Evolutionary conservation across 306 rosid species (phyloP), one percentile per base, ranked within the genome.

Genomic region (Prunus kanzakura): DNA sequence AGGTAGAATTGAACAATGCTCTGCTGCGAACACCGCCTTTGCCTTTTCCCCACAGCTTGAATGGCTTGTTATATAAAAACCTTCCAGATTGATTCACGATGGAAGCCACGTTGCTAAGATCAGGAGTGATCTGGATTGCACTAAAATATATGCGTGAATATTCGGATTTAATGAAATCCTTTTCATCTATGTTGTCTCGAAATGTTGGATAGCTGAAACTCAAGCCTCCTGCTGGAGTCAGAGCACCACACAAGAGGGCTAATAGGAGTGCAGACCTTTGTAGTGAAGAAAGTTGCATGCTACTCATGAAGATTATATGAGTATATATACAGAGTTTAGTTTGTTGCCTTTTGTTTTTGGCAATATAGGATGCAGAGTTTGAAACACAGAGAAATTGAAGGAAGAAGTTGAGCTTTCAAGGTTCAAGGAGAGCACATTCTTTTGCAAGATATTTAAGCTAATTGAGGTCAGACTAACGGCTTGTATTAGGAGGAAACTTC

Each of bases 61-160:
- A 66, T 3, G 52, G 75, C n/a, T 80, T 0, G 1, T 57, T 23
- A 72, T 58, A 69, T 22, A 83, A 49, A 18, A 64, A 73, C 71
- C 83, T 55, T 51, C 82, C 82, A 18, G 85, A 75, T 32, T 55
- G 20, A 25, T 86, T 78, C 18, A 19, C n/a, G 54, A 86, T 23
- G 1, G 43, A 25, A 7, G 10, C 2, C 2, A 0, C 2, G 1
- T 7, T 12, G 54, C 57, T 35, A 45, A 56, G 47, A 73, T 86
- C 87, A 46, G 68, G 69, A 20, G 89, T 83, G 15, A 86, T 79
- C 75, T 86, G 85, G 51, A 78, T 71, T 38, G 83, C 85, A 51
- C 27, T 0, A 0, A 0, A 1, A 8, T 0, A 12, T 23, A 83
- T 55, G 3, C 3, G 2, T 4, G 89, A 78, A 7, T 78, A 35